Evolutionary conservation across 441 rosid genomes (phyloP), one percentile per base, ranked within the genome.

Genomic region (Mallotus japonicus): DNA sequence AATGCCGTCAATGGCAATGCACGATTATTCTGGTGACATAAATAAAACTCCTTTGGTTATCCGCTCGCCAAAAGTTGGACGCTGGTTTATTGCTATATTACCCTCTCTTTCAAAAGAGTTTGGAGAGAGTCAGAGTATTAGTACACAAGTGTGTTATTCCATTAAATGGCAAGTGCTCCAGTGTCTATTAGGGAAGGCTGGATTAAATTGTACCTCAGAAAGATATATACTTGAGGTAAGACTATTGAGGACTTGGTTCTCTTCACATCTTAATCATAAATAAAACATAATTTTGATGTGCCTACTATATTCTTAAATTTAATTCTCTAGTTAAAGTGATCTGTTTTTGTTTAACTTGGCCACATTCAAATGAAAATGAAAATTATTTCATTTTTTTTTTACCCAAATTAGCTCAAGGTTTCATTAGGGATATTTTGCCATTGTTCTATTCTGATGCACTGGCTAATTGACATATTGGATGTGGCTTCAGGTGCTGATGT

Each of bases 181-280:
- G 12, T 95, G 99, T 82, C 90, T 96, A 5, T 49, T 62, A 61
- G 96, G 89, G 59, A 92, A 85, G 87, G 93, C 97, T 71, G 98
- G 99, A 77, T 76, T 84, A 61, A 85, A 85, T 60, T 95, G 99
- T 82, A 79, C 78, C 6, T 87, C 81, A 68, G 86, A 90, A 76
- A 92, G 79, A 74, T 88, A 90, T 62, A 75, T 73, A 61, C 97
- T 95, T 76, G 91, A 88, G 94, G 99, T 95, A 73, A 71, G 80
- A 32, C 56, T 70, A 22, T 65, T 56, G 14, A 20, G 62, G 56
- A 66, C 34, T 22, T 0, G 37, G 65, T 55, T 34, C 16, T 67
- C 59, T 40, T 10, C 5, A 44, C 34, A 1, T 55, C 24, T 58
- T 63, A 28, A 37, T 74, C 24, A 20, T 62, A 64, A 62, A 8